Evolutionary conservation across 192 early-diverging fungal genomes (phyloP).

Genomic region (Pecoramyces ruminantium): DNA sequence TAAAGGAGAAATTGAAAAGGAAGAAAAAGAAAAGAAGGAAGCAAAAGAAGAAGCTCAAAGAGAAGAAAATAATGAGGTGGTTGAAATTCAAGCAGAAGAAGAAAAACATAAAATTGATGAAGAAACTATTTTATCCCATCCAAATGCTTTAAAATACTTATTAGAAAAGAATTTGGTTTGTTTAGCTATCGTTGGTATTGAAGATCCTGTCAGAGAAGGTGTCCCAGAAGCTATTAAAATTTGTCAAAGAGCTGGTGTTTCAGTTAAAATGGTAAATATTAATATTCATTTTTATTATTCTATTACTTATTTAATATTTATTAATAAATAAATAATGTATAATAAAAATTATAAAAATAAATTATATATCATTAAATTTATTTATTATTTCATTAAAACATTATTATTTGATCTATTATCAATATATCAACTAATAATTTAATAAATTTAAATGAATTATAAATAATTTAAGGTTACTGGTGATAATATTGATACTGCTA

Average conservation of each 20-base stretch:
- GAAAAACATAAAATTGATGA: neutral
- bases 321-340: too few species aligned
- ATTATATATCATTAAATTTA: too few species aligned
- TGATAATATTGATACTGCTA: slow-evolving; percentile 51
- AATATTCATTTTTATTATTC: too few species aligned
- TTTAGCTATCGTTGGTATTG: slow-evolving; percentile 67
- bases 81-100: neutral
- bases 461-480: slow-evolving; percentile 24
- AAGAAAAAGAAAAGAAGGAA: neutral
- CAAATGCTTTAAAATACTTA: neutral
- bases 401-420: too few species aligned
- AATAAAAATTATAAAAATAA: too few species aligned
- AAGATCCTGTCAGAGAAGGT: slow-evolving; percentile 70
- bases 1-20: neutral
- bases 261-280: slow-evolving; percentile 71
- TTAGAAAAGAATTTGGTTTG: slow-evolving; percentile 26
- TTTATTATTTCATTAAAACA: too few species aligned
- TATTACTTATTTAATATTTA: too few species aligned
- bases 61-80: neutral
- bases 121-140: neutral
- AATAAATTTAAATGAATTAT: too few species aligned
- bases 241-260: slow-evolving; percentile 69
- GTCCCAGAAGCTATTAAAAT: slow-evolving; percentile 57
- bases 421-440: too few species aligned
- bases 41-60: neutral